Conservation (phyloP, 805 yeast species). For the Scheffersomyces coipomensis region DNA sequence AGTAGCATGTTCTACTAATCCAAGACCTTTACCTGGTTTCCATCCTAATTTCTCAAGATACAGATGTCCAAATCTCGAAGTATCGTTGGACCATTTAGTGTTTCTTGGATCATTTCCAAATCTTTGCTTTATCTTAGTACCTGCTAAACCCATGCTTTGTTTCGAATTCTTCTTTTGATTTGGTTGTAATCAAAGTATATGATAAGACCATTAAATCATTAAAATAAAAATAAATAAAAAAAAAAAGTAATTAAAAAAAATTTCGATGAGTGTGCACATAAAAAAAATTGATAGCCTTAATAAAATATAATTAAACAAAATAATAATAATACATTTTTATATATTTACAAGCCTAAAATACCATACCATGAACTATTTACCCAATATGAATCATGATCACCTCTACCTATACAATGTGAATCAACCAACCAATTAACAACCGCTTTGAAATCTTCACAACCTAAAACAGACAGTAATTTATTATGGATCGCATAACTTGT, state of each 20-base stretch:
- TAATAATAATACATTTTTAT: too few relatives aligned
- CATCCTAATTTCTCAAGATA: conserved; percentile 84
- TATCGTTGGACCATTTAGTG: conserved; percentile 90
- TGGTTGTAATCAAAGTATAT: too few relatives aligned
- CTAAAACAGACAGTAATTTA: conserved; percentile 28
- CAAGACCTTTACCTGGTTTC: conserved; percentile 90
- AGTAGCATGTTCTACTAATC: conserved; percentile 61
- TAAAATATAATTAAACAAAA: too few relatives aligned
- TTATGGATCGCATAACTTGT: conserved; percentile 17
- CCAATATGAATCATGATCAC: conserved; percentile 41
- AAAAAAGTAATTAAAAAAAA: too few relatives aligned
- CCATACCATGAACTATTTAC: conserved; percentile 47
- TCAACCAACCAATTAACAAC: conserved; percentile 41
- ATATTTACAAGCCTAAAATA: conserved; percentile 27
- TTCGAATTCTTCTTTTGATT: too few relatives aligned
- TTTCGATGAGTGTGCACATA: too few relatives aligned
- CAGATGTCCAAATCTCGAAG: conserved; percentile 81
- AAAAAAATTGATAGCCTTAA: too few relatives aligned
- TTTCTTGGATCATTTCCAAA: conserved; percentile 93
- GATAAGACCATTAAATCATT: too few relatives aligned
- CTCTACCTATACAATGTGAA: conserved; percentile 33
- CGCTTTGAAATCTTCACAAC: conserved; percentile 22
- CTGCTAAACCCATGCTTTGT: conserved; percentile 93
- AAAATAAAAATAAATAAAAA: too few relatives aligned
- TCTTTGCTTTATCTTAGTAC: conserved; percentile 73